These are phyloP conservation scores for Candida sojae DNA, from an alignment of 1,139 yeast species.

Conservation along the genomic window DNA sequence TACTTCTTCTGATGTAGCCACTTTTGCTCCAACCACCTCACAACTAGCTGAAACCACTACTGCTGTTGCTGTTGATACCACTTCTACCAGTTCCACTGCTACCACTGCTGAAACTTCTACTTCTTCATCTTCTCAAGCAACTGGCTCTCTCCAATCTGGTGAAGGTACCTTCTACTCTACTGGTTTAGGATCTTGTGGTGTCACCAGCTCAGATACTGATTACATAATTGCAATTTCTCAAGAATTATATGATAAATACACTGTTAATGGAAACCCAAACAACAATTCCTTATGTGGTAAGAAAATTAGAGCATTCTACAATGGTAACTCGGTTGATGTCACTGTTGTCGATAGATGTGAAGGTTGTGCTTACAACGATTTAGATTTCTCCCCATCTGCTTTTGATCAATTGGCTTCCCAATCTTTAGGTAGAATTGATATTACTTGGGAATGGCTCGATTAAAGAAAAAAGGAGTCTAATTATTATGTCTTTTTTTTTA, in stretches of 20 bases:
- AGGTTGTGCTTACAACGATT: conserved; percentile 39
- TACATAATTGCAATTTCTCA: conserved; percentile 47
- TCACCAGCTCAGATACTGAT: conserved; percentile 46
- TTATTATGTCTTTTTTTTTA: background rate
- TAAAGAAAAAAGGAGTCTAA: background rate
- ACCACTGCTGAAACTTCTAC: conserved; percentile 19
- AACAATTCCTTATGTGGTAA: conserved; percentile 45
- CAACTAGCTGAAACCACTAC: conserved; percentile 12
- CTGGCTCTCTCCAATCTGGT: conserved; percentile 31
- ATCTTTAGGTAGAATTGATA: conserved; percentile 42
- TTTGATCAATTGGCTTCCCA: conserved; percentile 39
- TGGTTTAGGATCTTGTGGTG: conserved; percentile 67
- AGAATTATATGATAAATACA: conserved; percentile 31
- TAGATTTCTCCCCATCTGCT: conserved; percentile 50
- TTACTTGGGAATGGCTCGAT: conserved; percentile 40
- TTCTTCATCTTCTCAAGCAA: conserved; percentile 15
- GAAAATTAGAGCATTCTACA: conserved; percentile 38
- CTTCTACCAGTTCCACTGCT: conserved; percentile 23
- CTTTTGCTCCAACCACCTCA: conserved; percentile 13
- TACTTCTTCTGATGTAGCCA: conserved; percentile 1
- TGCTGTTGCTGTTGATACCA: conserved; percentile 20
- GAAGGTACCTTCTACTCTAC: conserved; percentile 61
- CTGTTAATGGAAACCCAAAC: conserved; percentile 40
- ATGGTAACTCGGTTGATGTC: conserved; percentile 45
- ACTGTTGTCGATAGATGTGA: conserved; percentile 46